Percentiles rank a stretch among this genome's conserved stretches.
phyloP scores from a whole-genome alignment of 176 grass and related monocot species.

The Miscanthus lutarioriparius region DNA sequence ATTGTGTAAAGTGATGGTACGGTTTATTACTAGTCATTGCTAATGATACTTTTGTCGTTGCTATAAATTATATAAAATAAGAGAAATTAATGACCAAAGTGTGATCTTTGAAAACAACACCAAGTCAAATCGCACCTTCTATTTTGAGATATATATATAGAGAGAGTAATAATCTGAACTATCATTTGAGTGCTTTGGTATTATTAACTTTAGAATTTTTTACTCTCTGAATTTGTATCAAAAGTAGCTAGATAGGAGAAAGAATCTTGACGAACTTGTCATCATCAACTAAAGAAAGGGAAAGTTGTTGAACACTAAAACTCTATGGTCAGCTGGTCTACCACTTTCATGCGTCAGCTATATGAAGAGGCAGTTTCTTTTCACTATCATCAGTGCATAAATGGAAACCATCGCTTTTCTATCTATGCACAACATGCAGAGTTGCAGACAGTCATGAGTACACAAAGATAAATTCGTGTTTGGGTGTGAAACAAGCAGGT shows the following conservation, averaged over 20 bases:
- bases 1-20: no score
- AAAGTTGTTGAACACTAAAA: conserved; percentile 16
- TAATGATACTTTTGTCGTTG: no score
- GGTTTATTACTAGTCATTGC: no score
- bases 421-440: conserved; percentile 1
- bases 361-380: conserved; percentile 36
- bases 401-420: conserved; percentile 37
- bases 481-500: background rate
- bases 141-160: no score
- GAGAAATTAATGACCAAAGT: no score
- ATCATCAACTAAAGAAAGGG: background rate
- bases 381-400: conserved; percentile 46
- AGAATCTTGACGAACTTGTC: background rate
- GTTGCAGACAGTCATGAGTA: background rate
- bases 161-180: background rate
- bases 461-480: background rate
- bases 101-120: no score
- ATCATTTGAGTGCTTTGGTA: background rate
- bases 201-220: background rate
- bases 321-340: conserved; percentile 14
- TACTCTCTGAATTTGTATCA: background rate
- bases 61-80: no score
- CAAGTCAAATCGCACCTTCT: no score
- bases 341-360: conserved; percentile 22
- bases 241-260: conserved; percentile 14